These are phyloP conservation scores for Pilobolus umbonatus DNA, from an alignment of 192 early-diverging fungal species.

Conservation along the genomic window DNA sequence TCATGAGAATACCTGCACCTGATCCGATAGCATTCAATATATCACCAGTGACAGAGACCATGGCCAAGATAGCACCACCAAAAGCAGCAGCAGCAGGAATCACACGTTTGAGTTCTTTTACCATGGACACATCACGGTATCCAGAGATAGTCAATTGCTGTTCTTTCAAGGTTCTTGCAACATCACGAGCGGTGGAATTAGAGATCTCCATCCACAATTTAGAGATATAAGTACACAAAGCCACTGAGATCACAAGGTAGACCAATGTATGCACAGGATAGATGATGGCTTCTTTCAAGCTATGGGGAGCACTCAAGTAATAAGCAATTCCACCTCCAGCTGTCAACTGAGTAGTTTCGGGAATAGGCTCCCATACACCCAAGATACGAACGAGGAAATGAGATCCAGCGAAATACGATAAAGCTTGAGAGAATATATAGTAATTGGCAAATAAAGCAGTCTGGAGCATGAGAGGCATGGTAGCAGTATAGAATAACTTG, in stretches of 20 bases:
- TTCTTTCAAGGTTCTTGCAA: conserved; percentile 95
- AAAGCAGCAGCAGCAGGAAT: conserved; percentile 97
- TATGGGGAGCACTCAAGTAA: conserved; percentile 94
- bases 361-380: conserved; percentile 95
- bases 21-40: conserved; percentile 97
- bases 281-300: conserved; percentile 68
- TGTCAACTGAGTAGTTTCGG: conserved; percentile 90
- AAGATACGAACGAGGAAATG: conserved; percentile 90
- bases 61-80: conserved; percentile 94
- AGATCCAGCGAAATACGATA: conserved; percentile 93
- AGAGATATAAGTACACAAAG: conserved; percentile 92
- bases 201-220: conserved; percentile 99
- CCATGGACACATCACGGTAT: conserved; percentile 91
- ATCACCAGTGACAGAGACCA: conserved; percentile 92
- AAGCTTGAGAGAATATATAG: conserved; percentile 96
- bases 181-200: conserved; percentile 94
- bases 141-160: conserved; percentile 94
- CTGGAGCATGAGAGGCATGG: conserved; percentile 99
- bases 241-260: conserved; percentile 91
- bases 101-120: conserved; percentile 99
- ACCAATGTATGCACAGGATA: conserved; percentile 94
- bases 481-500: conserved; percentile 99
- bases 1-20: conserved; percentile 96
- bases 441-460: conserved; percentile 94
- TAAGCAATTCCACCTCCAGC: conserved; percentile 92